These are phyloP conservation scores for Micractinium conductrix DNA, from an alignment of 139 green algal genomes.

Conservation along the genomic window DNA sequence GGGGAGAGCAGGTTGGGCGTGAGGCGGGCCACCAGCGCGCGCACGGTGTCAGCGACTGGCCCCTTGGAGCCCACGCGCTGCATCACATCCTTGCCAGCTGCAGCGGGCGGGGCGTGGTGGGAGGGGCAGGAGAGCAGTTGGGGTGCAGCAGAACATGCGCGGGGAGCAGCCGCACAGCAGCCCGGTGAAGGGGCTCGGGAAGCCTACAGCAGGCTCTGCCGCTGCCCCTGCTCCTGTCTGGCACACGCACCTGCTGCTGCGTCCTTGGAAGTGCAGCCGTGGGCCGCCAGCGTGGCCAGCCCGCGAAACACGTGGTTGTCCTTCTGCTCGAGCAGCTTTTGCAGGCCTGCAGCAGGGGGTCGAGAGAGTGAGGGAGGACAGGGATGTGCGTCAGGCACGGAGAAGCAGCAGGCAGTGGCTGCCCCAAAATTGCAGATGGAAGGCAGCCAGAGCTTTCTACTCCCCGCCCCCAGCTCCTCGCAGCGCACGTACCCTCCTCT, in stretches of 20 bases:
- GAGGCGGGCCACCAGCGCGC: slow-evolving; percentile 50
- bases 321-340: slow-evolving; percentile 59
- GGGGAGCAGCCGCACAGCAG: neutral
- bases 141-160: neutral
- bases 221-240: neutral
- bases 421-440: neutral
- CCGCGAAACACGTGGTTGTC: slow-evolving; percentile 75
- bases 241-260: slow-evolving; percentile 8
- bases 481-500: slow-evolving; percentile 42
- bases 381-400: neutral
- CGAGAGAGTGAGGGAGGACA: neutral
- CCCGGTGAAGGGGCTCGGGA: neutral
- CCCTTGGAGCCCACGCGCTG: slow-evolving; percentile 69
- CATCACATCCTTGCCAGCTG: slow-evolving; percentile 66
- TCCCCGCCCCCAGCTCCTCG: too few relatives aligned
- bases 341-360: slow-evolving; percentile 45
- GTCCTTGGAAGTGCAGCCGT: slow-evolving; percentile 16
- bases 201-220: neutral
- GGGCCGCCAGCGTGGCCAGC: slow-evolving; percentile 51
- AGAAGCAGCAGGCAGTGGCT: neutral
- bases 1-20: slow-evolving; percentile 63
- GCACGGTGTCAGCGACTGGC: slow-evolving; percentile 54
- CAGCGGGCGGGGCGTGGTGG: neutral
- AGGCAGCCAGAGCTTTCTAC: too few relatives aligned
- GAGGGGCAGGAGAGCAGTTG: neutral